phyloP scores from a whole-genome alignment of 1,284 basidiomycete genomes.

The Leccinum fallax region DNA sequence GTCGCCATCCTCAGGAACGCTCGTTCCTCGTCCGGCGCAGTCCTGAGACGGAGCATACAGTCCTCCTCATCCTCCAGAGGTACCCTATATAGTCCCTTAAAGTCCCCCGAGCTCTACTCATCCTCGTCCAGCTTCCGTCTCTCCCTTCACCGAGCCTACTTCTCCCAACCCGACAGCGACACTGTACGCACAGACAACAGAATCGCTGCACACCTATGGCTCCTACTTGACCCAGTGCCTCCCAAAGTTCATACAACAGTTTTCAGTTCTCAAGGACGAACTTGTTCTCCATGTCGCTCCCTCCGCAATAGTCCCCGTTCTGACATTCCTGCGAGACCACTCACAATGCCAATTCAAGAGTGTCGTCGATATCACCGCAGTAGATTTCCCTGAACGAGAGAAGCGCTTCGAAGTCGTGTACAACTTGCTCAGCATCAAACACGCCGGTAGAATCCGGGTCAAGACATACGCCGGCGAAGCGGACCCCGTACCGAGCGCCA shows the following conservation, averaged over 20 bases:
- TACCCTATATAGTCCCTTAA: constrained; percentile 39
- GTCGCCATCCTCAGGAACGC: constrained; percentile 40
- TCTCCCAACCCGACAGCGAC: constrained; percentile 82
- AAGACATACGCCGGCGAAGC: constrained; percentile 98
- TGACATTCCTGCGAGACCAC: constrained; percentile 97
- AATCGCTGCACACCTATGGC: constrained; percentile 85
- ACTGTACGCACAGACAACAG: constrained; percentile 69
- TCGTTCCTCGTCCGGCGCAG: constrained; percentile 11
- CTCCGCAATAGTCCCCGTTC: constrained; percentile 78
- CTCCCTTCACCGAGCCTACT: constrained; percentile 85
- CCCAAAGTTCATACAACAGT: constrained; percentile 95
- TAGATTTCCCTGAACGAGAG: constrained; percentile 91
- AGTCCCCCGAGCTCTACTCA: constrained; percentile 13
- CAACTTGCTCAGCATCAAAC: constrained; percentile 84
- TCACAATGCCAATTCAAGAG: constrained; percentile 94
- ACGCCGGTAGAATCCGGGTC: constrained; percentile 85
- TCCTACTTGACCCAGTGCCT: constrained; percentile 90
- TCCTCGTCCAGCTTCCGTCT: constrained; percentile 53
- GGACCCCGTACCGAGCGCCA: constrained; percentile 89
- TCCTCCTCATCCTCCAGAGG: constrained; percentile 29
- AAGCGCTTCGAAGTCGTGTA: constrained; percentile 99
- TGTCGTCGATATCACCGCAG: constrained; percentile 93
- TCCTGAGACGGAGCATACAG: constrained; percentile 21
- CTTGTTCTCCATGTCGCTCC: constrained; percentile 90
- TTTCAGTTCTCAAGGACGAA: constrained; percentile 98